These are phyloP conservation scores for Phylloporus scabripes DNA, from an alignment of 768 basidiomycete genomes.

Conservation along the genomic window DNA sequence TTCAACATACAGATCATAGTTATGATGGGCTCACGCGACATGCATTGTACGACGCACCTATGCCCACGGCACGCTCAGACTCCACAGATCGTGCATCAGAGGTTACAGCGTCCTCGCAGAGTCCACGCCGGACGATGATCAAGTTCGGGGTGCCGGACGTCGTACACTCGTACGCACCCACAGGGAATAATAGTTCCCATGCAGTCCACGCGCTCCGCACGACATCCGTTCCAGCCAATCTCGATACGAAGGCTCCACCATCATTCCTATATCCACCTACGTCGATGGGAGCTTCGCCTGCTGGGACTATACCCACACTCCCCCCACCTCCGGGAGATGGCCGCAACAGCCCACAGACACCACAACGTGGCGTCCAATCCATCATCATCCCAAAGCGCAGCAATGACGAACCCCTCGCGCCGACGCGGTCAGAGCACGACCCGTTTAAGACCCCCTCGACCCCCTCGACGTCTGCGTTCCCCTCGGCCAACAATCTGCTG, in stretches of 20 bases:
- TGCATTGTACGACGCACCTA: slow-evolving; percentile 84
- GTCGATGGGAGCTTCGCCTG: neutral
- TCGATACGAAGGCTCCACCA: slow-evolving; percentile 7
- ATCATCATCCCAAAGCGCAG: slow-evolving; percentile 20
- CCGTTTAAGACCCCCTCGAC: slow-evolving; percentile 30
- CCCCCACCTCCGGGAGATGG: slow-evolving; percentile 13
- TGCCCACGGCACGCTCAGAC: slow-evolving; percentile 41
- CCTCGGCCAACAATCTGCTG: slow-evolving; percentile 17
- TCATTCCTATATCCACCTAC: slow-evolving; percentile 26
- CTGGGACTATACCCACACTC: slow-evolving; percentile 7
- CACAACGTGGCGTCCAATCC: slow-evolving; percentile 17
- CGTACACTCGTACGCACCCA: slow-evolving; percentile 66
- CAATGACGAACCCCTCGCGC: slow-evolving; percentile 30
- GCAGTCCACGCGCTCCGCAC: slow-evolving; percentile 36
- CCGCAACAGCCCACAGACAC: slow-evolving; percentile 1
- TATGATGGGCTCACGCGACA: slow-evolving; percentile 63
- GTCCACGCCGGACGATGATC: slow-evolving; percentile 50
- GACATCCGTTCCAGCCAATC: slow-evolving; percentile 15
- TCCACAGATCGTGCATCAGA: slow-evolving; percentile 38
- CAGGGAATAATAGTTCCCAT: slow-evolving; percentile 42
- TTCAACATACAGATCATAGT: slow-evolving; percentile 29
- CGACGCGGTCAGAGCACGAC: slow-evolving; percentile 18
- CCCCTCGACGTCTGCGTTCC: slow-evolving; percentile 25
- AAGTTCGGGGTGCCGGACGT: slow-evolving; percentile 73
- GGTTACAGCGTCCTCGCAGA: slow-evolving; percentile 23